These are phyloP conservation scores for Ogataea pini DNA, from an alignment of 805 yeast genomes.

Conservation along the genomic window DNA sequence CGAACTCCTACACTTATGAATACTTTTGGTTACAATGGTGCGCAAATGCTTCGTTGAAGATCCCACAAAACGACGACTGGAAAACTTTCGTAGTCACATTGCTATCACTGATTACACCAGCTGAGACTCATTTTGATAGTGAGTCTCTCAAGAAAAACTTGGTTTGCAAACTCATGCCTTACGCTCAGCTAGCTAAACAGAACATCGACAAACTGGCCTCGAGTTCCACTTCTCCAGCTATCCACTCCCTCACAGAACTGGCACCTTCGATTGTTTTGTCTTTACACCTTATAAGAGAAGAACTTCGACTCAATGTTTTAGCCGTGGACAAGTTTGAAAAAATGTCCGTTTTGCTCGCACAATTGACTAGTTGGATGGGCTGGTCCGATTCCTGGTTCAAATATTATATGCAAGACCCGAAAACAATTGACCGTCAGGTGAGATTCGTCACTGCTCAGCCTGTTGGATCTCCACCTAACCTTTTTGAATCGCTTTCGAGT, in stretches of 20 bases:
- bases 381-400: slow-evolving; percentile 70
- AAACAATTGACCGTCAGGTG: slow-evolving; percentile 39
- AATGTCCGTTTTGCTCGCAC: slow-evolving; percentile 58
- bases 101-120: slow-evolving; percentile 51
- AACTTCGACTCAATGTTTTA: slow-evolving; percentile 57
- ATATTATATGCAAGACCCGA: slow-evolving; percentile 48
- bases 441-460: slow-evolving; percentile 46
- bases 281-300: slow-evolving; percentile 79
- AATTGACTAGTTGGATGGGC: slow-evolving; percentile 65
- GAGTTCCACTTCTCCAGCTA: slow-evolving; percentile 15
- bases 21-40: slow-evolving; percentile 67
- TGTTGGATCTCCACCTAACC: slow-evolving; percentile 58
- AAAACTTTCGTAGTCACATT: slow-evolving; percentile 54
- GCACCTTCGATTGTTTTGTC: slow-evolving; percentile 65
- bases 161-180: slow-evolving; percentile 29
- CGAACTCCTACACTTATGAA: slow-evolving; percentile 59
- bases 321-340: slow-evolving; percentile 37
- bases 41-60: slow-evolving; percentile 45
- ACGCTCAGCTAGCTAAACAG: slow-evolving; percentile 22
- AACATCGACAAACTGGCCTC: slow-evolving; percentile 17
- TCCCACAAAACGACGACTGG: slow-evolving; percentile 55
- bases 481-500: slow-evolving; percentile 56
- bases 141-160: slow-evolving; percentile 20
- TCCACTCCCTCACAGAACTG: slow-evolving; percentile 50
- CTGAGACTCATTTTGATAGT: slow-evolving; percentile 32